phyloP scores from a whole-genome alignment of 2,329 filamentous ascomycete genomes.

The Zelopaecilomyces penicillatus region DNA sequence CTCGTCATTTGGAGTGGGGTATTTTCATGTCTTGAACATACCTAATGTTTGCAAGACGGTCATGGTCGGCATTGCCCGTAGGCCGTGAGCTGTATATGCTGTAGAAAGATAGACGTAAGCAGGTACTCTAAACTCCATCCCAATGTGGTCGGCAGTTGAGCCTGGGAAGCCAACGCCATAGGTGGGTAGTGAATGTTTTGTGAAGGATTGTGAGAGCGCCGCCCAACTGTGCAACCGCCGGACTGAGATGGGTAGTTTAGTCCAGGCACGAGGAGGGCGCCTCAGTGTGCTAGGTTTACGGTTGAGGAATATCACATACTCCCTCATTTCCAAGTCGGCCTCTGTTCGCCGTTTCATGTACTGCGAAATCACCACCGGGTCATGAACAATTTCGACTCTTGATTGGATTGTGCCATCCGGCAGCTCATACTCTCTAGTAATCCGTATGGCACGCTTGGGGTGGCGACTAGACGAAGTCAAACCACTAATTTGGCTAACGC shows the following conservation, averaged over 20 bases:
- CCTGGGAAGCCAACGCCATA: conserved; percentile 22
- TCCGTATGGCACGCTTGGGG: conserved; percentile 59
- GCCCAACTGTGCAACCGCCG: conserved; percentile 14
- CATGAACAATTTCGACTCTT: conserved; percentile 62
- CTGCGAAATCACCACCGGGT: conserved; percentile 79
- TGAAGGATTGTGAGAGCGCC: conserved; percentile 9
- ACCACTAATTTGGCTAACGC: conserved; percentile 67
- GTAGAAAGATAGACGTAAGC: conserved; percentile 32
- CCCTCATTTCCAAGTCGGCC: conserved; percentile 62
- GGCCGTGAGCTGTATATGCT: conserved; percentile 43
- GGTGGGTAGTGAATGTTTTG: conserved; percentile 1
- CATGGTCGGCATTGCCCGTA: conserved; percentile 42
- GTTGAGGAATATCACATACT: conserved; percentile 42
- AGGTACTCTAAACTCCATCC: conserved; percentile 24
- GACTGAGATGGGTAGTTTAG: conserved; percentile 11
- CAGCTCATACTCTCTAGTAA: conserved; percentile 53
- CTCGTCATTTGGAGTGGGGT: not conserved
- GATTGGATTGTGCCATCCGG: conserved; percentile 46
- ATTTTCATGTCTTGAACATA: conserved; percentile 14
- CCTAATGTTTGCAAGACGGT: conserved; percentile 38
- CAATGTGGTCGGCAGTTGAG: conserved; percentile 21
- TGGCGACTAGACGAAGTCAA: conserved; percentile 57
- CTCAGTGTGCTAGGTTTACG: conserved; percentile 1
- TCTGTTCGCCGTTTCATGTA: conserved; percentile 74
- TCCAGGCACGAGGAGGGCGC: conserved; percentile 11